These are phyloP conservation scores for Phytophthora hibernalis DNA, from an alignment of 352 stramenopile genomes.

Conservation along the genomic window DNA sequence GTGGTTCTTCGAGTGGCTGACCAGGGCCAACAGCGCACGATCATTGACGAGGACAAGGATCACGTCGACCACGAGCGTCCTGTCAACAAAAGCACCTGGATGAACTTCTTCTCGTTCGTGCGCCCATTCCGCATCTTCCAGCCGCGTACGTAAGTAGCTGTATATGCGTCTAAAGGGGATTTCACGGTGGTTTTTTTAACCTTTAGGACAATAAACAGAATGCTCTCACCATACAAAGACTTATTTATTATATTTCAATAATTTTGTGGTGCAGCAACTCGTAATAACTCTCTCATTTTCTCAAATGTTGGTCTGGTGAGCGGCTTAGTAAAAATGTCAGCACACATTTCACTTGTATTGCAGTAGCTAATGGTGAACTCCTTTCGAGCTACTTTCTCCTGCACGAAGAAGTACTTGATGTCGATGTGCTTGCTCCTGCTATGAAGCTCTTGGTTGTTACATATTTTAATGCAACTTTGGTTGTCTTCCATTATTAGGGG, in stretches of 20 bases:
- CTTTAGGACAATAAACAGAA: conserved; percentile 13
- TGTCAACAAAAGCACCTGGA: background rate
- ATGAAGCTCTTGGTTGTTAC: conserved; percentile 17
- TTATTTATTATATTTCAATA: background rate
- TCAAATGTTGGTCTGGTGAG: conserved; percentile 3
- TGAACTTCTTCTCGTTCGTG: conserved; percentile 1
- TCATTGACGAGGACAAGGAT: background rate
- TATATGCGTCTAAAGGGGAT: conserved; percentile 1
- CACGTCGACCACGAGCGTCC: background rate
- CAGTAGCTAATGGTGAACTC: conserved; percentile 17
- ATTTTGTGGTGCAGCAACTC: background rate
- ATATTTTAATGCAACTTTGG: conserved; percentile 22
- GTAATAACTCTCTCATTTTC: conserved; percentile 18
- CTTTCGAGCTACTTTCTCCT: conserved; percentile 9
- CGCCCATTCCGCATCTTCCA: conserved; percentile 1
- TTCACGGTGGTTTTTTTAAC: conserved; percentile 10
- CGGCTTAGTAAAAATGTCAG: conserved; percentile 7
- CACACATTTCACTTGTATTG: conserved; percentile 16
- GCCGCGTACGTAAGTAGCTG: background rate
- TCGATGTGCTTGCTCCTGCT: conserved; percentile 14
- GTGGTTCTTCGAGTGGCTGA: background rate
- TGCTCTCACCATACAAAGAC: background rate
- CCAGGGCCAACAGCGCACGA: background rate
- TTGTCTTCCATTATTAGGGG: conserved; percentile 20
- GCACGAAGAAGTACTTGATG: conserved; percentile 19